phyloP scores from a whole-genome alignment of 164 flowering plant genomes.

The Buxus sempervirens region DNA sequence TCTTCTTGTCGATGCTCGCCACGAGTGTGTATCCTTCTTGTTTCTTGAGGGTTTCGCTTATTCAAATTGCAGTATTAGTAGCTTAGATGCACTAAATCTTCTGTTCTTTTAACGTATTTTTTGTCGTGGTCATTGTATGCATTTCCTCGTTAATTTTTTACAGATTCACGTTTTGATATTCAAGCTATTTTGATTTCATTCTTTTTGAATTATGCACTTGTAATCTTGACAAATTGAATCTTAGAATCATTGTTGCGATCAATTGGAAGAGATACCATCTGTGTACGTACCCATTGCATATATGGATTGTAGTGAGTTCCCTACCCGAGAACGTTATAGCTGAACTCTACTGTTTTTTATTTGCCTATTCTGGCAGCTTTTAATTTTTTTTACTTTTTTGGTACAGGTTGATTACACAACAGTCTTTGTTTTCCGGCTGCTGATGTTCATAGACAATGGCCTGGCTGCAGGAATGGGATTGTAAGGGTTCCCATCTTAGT shows the following conservation, averaged over 20 bases:
- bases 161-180: background rate
- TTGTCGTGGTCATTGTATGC: too few relatives aligned
- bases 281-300: constrained; percentile 84
- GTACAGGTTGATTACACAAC: constrained; percentile 90
- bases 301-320: constrained; percentile 89
- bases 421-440: constrained; percentile 80
- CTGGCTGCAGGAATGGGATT: constrained; percentile 97
- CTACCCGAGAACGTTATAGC: background rate
- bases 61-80: background rate
- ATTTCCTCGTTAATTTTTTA: background rate
- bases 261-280: constrained; percentile 81
- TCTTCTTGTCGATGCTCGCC: constrained; percentile 96
- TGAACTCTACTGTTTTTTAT: background rate
- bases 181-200: too few relatives aligned
- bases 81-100: too few relatives aligned
- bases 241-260: constrained; percentile 75
- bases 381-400: constrained; percentile 1
- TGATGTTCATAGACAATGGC: constrained; percentile 96
- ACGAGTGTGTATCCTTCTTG: constrained; percentile 88
- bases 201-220: constrained; percentile 1
- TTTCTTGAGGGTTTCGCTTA: background rate
- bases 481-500: constrained; percentile 45
- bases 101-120: too few relatives aligned
- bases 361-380: background rate
- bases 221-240: constrained; percentile 28